Evolutionary conservation across 2,329 filamentous ascomycete genomes (phyloP), one percentile per base, ranked within the genome.

Genomic region (Juglanconis oblonga): DNA sequence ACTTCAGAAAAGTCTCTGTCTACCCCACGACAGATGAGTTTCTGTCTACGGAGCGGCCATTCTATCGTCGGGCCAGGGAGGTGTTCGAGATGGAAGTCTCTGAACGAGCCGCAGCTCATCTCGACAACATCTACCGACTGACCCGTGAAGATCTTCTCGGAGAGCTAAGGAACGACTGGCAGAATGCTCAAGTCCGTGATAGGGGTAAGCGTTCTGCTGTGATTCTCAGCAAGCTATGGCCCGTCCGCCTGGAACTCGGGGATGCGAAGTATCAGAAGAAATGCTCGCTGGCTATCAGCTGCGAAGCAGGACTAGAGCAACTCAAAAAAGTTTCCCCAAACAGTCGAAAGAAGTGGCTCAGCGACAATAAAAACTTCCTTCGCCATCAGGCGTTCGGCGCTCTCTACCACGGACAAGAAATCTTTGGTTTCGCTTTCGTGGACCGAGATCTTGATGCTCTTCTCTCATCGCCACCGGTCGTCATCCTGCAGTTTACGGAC

Each of bases 41-140:
- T 1, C 60, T 76, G 0, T 87, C 80, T 0, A 76, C 68, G 0
- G 77, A 81, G 3, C 67, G 70, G 31, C 79, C 83, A 0, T 91
- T 85, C 68, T 84, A 86, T 49, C 80, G 81, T 6, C 77, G 73
- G 0, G 78, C 81, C 0, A 74, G 79, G 4, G 81, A 82, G 1
- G 73, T 88, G 0, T 70, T 75, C 1, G 71, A 82, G 1, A 62
- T 70, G 0, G 59, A 74, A 1, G 36, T 67, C 11, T 61, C 74
- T 1, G 65, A 69, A 0, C 78, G 84, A 1, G 69, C 79, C 0
- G 71, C 72, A 0, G 70, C 74, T 0, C 86, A 91, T 67, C 70
- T 90, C 0, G 89, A 90, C 66, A 90, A 88, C 67, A 86, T 91
- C 55, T 93, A 89, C 64, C 86, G 89, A 0, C 78, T 92, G 0